Evolutionary conservation across 176 grass and related monocot species (phyloP).

Genomic region (Avena insularis): DNA sequence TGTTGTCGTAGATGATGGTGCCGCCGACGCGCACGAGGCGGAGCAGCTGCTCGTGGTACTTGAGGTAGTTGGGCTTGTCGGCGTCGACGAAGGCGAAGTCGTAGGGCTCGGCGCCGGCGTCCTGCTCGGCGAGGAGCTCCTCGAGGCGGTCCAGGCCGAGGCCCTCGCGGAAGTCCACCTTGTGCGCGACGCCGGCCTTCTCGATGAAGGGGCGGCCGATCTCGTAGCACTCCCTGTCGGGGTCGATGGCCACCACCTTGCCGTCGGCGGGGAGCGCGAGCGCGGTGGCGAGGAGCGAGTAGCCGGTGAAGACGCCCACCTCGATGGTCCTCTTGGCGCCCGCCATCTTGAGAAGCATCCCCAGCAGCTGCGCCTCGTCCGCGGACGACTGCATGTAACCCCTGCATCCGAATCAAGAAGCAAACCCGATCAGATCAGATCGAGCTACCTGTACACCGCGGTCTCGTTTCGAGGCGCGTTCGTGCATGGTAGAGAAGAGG

Average conservation of each 20-base stretch:
- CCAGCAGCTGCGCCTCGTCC: conserved; percentile 68
- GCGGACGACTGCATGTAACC: conserved; percentile 52
- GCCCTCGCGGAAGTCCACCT: conserved; percentile 38
- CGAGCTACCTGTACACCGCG: too few species aligned
- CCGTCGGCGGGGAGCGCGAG: conserved; percentile 7
- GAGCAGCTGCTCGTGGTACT: conserved; percentile 24
- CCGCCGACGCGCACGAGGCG: conserved; percentile 9
- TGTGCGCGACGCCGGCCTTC: conserved; percentile 18
- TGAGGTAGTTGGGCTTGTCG: conserved; percentile 30
- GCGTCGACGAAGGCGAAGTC: conserved; percentile 36
- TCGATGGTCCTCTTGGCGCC: conserved; percentile 73
- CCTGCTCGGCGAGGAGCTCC: conserved; percentile 20
- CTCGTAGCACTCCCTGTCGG: conserved; percentile 6
- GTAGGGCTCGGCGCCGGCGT: neutral
- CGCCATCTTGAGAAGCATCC: conserved; percentile 79
- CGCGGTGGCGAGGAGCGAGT: conserved; percentile 28
- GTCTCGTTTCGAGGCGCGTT: too few species aligned
- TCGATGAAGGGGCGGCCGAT: conserved; percentile 27
- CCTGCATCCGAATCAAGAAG: conserved; percentile 15
- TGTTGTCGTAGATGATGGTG: conserved; percentile 35
- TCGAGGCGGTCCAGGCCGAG: neutral
- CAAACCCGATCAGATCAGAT: neutral
- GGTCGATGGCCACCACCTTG: conserved; percentile 28
- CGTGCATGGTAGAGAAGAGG: neutral
- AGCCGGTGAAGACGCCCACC: conserved; percentile 80